These are phyloP conservation scores for Pontederia paniculata DNA, from an alignment of 176 grass and related monocot genomes.

Conservation along the genomic window DNA sequence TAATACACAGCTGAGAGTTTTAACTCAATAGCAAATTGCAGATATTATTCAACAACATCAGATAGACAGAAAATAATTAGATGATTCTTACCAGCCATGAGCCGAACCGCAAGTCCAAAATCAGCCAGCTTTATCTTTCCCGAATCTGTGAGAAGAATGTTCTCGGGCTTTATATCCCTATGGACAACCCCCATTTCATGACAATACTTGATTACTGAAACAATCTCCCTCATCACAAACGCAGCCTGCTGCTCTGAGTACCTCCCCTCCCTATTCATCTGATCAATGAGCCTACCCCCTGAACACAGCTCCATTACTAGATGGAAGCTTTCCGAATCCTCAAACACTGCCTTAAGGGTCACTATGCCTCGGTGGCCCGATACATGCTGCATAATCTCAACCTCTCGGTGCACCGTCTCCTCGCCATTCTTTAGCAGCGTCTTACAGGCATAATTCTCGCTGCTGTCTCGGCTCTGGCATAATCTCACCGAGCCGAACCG, in stretches of 20 bases:
- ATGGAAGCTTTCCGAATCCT: constrained; percentile 60
- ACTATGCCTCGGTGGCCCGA: constrained; percentile 81
- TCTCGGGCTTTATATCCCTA: constrained; percentile 79
- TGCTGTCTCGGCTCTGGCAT: constrained; percentile 49
- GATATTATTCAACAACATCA: no score
- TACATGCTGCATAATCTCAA: constrained; percentile 99
- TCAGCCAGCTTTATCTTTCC: constrained; percentile 44
- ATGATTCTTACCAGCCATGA: constrained; percentile 14
- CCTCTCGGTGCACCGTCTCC: constrained; percentile 93
- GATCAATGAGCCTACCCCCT: constrained; percentile 57
- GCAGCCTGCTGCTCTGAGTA: constrained; percentile 58
- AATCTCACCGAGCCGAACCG: constrained; percentile 84
- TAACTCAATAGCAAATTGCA: no score
- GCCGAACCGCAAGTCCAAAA: constrained; percentile 26
- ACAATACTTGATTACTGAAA: constrained; percentile 31
- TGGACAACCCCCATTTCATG: constrained; percentile 30
- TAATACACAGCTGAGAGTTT: no score
- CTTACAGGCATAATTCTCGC: constrained; percentile 80
- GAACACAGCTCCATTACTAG: constrained; percentile 88
- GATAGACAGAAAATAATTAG: neutral
- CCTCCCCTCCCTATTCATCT: constrained; percentile 36
- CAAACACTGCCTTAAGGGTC: constrained; percentile 76
- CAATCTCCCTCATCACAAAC: constrained; percentile 53
- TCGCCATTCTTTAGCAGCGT: constrained; percentile 62
- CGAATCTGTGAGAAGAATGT: constrained; percentile 57